These are phyloP conservation scores for Tuber borchii DNA, from an alignment of 495 filamentous ascomycete species.

Conservation along the genomic window DNA sequence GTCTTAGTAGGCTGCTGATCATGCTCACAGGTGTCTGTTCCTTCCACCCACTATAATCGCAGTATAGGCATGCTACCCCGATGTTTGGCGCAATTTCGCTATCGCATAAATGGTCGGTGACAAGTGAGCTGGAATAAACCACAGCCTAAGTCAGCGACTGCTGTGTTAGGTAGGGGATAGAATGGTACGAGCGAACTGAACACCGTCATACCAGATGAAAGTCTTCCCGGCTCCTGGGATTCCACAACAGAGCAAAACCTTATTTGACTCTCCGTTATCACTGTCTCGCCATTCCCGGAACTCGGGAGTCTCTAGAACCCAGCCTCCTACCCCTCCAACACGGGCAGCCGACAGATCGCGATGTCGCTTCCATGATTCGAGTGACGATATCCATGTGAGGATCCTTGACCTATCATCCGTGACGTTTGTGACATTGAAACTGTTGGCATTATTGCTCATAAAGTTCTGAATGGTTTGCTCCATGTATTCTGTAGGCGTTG, in stretches of 20 bases:
- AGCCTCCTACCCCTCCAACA: background rate
- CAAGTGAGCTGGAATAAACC: background rate
- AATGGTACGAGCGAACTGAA: background rate
- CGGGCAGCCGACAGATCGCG: background rate
- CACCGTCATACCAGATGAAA: background rate
- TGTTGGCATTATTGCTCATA: background rate
- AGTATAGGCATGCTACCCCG: background rate
- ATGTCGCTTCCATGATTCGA: background rate
- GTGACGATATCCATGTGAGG: background rate
- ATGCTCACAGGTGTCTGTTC: background rate
- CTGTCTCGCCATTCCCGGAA: background rate
- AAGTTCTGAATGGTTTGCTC: background rate
- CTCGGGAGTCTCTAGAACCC: background rate
- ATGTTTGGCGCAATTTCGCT: background rate
- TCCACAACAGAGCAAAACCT: background rate
- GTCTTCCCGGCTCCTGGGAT: background rate
- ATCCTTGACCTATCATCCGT: background rate
- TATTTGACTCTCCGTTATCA: background rate
- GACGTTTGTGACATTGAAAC: background rate
- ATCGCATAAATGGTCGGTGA: background rate
- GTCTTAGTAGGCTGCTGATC: background rate
- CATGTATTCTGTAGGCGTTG: background rate
- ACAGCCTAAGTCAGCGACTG: background rate
- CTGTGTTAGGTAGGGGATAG: background rate
- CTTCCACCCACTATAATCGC: background rate